These are phyloP conservation scores for Alternaria alternata DNA, from an alignment of 2,329 filamentous ascomycete species.

Conservation along the genomic window DNA sequence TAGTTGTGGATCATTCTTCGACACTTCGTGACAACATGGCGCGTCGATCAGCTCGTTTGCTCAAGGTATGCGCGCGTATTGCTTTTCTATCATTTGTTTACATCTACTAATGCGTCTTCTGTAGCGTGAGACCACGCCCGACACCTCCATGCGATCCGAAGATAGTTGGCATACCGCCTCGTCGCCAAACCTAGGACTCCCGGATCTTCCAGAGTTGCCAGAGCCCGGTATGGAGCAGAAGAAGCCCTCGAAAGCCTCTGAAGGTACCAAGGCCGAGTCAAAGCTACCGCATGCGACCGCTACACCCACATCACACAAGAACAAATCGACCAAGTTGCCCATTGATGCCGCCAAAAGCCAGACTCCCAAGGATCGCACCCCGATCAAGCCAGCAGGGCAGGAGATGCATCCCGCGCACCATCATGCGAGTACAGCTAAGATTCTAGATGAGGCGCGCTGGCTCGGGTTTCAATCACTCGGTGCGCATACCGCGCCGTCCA, in stretches of 20 bases:
- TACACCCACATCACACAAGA: constrained; percentile 59
- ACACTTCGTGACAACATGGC: constrained; percentile 38
- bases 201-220: constrained; percentile 29
- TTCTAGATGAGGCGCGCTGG: constrained; percentile 80
- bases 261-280: constrained; percentile 28
- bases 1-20: constrained; percentile 11
- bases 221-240: constrained; percentile 25
- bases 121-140: constrained; percentile 40
- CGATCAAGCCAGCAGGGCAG: constrained; percentile 73
- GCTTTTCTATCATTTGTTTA: constrained; percentile 36
- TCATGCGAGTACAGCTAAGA: constrained; percentile 76
- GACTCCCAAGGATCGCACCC: constrained; percentile 68
- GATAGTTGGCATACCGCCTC: constrained; percentile 43
- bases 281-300: constrained; percentile 34
- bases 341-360: constrained; percentile 31
- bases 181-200: constrained; percentile 31
- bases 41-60: constrained; percentile 48
- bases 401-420: constrained; percentile 93
- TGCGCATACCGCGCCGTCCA: constrained; percentile 59
- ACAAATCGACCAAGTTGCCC: constrained; percentile 32
- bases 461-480: constrained; percentile 79
- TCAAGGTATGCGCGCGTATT: constrained; percentile 40
- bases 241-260: constrained; percentile 35
- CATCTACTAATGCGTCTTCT: constrained; percentile 31
- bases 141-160: constrained; percentile 23